A percentile compares a stretch with the other conserved stretches of the same genome.
Evolutionary conservation across 345 rosid species (phyloP).

Genomic region (Firmiana major): DNA sequence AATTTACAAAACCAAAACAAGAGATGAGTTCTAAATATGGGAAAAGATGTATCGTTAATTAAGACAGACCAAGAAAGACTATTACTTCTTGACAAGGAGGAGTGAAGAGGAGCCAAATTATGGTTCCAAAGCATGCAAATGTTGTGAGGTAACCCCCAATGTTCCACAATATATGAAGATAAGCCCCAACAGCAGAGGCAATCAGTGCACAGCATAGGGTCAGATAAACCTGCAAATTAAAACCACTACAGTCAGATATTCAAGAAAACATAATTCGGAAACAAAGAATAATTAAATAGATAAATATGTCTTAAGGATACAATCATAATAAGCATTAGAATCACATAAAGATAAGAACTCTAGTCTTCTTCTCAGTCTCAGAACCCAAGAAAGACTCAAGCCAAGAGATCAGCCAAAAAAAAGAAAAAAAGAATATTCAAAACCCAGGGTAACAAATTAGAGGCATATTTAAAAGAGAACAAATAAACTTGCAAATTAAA

Average conservation of each 20-base stretch:
- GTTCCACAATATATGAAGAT: constrained; percentile 72
- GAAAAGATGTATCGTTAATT: background rate
- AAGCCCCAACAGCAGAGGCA: constrained; percentile 76
- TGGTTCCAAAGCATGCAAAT: constrained; percentile 58
- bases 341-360: background rate
- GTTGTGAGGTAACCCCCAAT: constrained; percentile 82
- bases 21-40: background rate
- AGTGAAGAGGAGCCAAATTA: constrained; percentile 55
- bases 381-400: background rate
- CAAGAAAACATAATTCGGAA: background rate
- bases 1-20: background rate
- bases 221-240: constrained; percentile 59
- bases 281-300: background rate
- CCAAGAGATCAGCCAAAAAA: background rate
- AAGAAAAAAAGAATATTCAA: background rate
- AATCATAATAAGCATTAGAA: background rate
- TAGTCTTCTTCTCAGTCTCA: background rate
- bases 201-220: constrained; percentile 71
- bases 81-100: constrained; percentile 62
- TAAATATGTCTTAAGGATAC: background rate
- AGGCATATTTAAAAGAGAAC: background rate
- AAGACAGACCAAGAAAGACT: background rate
- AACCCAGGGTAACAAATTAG: background rate
- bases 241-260: background rate
- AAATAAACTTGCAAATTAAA: background rate